Evolutionary conservation across 768 basidiomycete genomes (phyloP).

Genomic region (Obba rivulosa): DNA sequence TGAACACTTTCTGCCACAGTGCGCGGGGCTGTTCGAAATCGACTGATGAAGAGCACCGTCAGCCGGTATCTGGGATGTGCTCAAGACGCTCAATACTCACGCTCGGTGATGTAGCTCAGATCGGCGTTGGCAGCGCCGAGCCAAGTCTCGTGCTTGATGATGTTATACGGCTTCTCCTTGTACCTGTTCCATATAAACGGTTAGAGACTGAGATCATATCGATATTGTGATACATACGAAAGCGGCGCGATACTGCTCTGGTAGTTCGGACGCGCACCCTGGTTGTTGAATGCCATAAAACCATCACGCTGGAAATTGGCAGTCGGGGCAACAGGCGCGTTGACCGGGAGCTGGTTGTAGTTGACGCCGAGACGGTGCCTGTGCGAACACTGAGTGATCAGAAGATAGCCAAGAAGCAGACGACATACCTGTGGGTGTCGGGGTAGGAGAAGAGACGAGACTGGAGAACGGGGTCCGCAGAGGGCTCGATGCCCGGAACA

Average conservation of each 20-base stretch:
- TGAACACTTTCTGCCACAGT: slow-evolving; percentile 65
- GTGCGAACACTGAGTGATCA: neutral
- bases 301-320: slow-evolving; percentile 95
- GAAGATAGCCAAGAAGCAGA: neutral
- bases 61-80: too few relatives aligned
- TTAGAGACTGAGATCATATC: neutral
- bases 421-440: slow-evolving; percentile 52
- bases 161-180: slow-evolving; percentile 35
- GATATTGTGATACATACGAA: slow-evolving; percentile 26
- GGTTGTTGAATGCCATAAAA: slow-evolving; percentile 58
- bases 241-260: slow-evolving; percentile 73
- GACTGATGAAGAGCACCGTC: slow-evolving; percentile 33
- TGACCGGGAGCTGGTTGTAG: slow-evolving; percentile 86
- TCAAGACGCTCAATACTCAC: slow-evolving; percentile 37
- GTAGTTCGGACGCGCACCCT: slow-evolving; percentile 86
- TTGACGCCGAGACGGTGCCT: slow-evolving; percentile 78
- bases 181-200: slow-evolving; percentile 20
- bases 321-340: slow-evolving; percentile 66
- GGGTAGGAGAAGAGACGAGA: slow-evolving; percentile 94
- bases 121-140: slow-evolving; percentile 64
- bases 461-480: slow-evolving; percentile 90
- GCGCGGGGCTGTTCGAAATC: slow-evolving; percentile 83
- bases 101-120: slow-evolving; percentile 71
- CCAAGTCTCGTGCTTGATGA: slow-evolving; percentile 66
- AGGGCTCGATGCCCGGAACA: slow-evolving; percentile 84